Evolutionary conservation across 2,329 filamentous ascomycete species (phyloP), one percentile per base, ranked within the genome.

Genomic region (Pseudohalonectria lignicola): DNA sequence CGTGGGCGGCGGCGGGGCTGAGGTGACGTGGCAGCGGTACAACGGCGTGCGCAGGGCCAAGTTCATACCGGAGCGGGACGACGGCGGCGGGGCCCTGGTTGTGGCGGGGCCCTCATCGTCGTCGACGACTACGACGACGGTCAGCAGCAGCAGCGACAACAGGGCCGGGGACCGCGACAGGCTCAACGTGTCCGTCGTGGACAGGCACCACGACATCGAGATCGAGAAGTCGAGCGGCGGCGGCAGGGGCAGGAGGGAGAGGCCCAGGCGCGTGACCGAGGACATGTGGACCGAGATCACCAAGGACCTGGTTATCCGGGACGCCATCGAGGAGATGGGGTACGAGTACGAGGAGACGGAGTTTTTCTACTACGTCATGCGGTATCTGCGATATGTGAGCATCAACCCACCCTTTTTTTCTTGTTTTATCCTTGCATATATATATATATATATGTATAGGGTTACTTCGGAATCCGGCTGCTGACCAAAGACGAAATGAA

Each of bases 281-380:
- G 76, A 82, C 42, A 84, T 94, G 66, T 96, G 90, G 90, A 98
- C 92, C 0, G 92, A 96, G 61, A 86, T 98, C 49, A 94, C 90
- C 33, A 94, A 94, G 62, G 88, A 94, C 48, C 63, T 96, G 26
- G 86, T 96, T 13, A 70, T 81, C 41, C 78, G 82, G 37, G 87
- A 95, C 55, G 92, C 92, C 15, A 84, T 96, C 46, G 81, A 94
- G 48, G 70, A 82, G 50, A 64, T 80, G 53, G 86, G 86, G 3
- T 96, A 94, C 59, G 79, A 85, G 43, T 96, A 80, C 53, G 86
- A 95, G 55, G 88, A 96, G 67, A 92, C 86, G 0, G 82, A 86
- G 39, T 76, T 73, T 44, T 93, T 86, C 60, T 96, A 84, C 61
- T 96, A 95, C 59, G 77, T 96, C 33, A 90, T 94, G 67, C 78